These are phyloP conservation scores for Penicillium sclerotigenum DNA, from an alignment of 2,329 filamentous ascomycete species.

Conservation along the genomic window DNA sequence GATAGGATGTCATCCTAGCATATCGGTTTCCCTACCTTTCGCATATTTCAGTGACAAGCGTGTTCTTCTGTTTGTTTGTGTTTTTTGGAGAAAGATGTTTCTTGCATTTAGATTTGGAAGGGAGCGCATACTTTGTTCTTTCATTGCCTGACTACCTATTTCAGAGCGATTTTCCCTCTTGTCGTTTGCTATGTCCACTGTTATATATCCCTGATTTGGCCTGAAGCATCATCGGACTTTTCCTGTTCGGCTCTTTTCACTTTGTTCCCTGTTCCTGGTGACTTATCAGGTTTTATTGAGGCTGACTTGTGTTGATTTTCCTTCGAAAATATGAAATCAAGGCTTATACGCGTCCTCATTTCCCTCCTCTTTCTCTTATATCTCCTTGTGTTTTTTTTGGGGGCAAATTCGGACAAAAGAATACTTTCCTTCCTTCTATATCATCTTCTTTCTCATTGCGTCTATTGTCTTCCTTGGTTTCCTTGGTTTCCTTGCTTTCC, in stretches of 20 bases:
- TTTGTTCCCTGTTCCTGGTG: constrained; percentile 1
- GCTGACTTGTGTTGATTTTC: not conserved
- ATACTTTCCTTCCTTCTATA: not conserved
- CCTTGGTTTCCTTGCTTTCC: not conserved
- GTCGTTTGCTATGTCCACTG: constrained; percentile 16
- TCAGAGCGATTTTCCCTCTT: constrained; percentile 16
- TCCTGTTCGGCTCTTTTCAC: not conserved
- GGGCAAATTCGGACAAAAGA: not conserved
- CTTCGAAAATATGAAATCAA: not conserved
- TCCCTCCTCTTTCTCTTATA: not conserved
- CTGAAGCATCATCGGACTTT: constrained; percentile 22
- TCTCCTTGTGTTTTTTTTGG: not conserved
- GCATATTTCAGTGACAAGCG: constrained; percentile 29
- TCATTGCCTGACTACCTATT: constrained; percentile 13
- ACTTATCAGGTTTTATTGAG: not conserved
- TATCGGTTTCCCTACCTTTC: constrained; percentile 22
- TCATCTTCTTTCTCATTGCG: not conserved
- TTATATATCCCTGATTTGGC: constrained; percentile 30
- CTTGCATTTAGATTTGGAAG: constrained; percentile 28
- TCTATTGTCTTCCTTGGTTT: not conserved
- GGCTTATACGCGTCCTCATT: not conserved
- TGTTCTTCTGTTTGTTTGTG: constrained; percentile 11
- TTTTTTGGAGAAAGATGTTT: constrained; percentile 21
- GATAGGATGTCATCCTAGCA: constrained; percentile 12
- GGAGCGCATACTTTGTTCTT: constrained; percentile 21